These are phyloP conservation scores for Trichosporon inkin DNA, from an alignment of 1,284 basidiomycete species.

Conservation along the genomic window DNA sequence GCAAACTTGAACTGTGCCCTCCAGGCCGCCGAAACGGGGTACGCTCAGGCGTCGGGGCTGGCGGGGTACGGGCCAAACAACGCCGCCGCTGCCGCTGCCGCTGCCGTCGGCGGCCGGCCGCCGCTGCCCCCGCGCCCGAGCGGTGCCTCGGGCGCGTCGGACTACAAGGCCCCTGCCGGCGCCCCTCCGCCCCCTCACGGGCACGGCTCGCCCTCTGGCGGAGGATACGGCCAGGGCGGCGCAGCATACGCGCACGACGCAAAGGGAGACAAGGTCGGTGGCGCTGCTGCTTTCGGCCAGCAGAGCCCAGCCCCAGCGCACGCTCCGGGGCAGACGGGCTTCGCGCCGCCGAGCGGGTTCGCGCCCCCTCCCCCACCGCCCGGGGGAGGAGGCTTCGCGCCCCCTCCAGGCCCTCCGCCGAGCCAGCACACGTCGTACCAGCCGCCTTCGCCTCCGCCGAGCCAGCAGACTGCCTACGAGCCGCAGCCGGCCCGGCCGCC, in stretches of 20 bases:
- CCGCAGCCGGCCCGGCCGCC: no score
- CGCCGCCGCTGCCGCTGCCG: neutral
- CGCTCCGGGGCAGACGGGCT: neutral
- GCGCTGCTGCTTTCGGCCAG: neutral
- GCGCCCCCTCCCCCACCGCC: no score
- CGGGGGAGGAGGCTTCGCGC: neutral
- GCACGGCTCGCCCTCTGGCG: neutral
- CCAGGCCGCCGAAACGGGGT: slow-evolving; percentile 5
- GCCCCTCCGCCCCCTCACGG: neutral
- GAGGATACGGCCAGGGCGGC: neutral
- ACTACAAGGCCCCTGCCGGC: neutral
- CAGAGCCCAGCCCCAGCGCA: neutral
- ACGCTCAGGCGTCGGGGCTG: slow-evolving; percentile 1
- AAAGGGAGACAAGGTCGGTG: neutral
- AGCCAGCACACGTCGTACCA: neutral
- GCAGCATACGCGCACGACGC: neutral
- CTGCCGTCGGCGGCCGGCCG: neutral
- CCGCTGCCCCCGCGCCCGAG: neutral
- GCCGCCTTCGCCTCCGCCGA: no score
- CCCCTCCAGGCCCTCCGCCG: neutral
- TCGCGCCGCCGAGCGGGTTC: neutral
- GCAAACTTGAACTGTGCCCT: slow-evolving; percentile 1
- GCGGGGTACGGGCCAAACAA: slow-evolving; percentile 7
- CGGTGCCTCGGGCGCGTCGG: neutral
- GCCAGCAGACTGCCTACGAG: no score